Evolutionary conservation across 2,329 filamentous ascomycete species (phyloP), one percentile per base, ranked within the genome.

Genomic region (Lasiodiplodia sp.): DNA sequence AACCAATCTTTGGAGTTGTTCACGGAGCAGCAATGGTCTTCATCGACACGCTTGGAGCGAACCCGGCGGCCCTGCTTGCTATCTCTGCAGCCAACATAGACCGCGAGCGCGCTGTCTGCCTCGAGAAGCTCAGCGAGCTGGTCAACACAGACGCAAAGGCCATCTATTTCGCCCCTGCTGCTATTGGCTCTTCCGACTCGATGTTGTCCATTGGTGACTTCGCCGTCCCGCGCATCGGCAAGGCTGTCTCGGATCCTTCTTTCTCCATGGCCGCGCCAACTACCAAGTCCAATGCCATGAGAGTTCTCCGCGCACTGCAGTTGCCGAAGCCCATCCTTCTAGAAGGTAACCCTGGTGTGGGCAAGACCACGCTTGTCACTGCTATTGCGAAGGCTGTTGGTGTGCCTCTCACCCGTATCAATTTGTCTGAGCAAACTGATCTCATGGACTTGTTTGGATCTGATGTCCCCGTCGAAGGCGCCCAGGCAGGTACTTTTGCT

Each of bases 401-500:
- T 5, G 91, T 91, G 70, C 91, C 92, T 8, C 82, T 99, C 71
- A 97, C 94, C 0, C 88, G 96, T 74, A 97, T 99, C 80, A 99
- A 99, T 76, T 84, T 99, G 69, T 98, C 96, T 0, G 96, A 99
- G 74, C 96, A 99, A 81, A 99, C 96, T 0, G 96, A 99, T 79
- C 83, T 99, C 62, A 97, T 98, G 87, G 96, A 99, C 78, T 84
- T 99, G 0, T 99, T 99, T 78, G 96, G 96, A 69, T 97, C 95
- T 0, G 96, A 99, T 82, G 93, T 97, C 8, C 96, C 96, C 0
- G 90, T 97, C 3, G 96, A 98, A 80, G 94, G 94, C n/a, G 93
- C 92, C 0, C 90, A 92, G 75, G 91, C 94, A 8, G 96, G 96
- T 1, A 91, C 92, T 69, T 99, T 99, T 76, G 91, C 92, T 1